Evolutionary conservation across 176 grass and related monocot species (phyloP).

Genomic region (Calamus simplicifolius): DNA sequence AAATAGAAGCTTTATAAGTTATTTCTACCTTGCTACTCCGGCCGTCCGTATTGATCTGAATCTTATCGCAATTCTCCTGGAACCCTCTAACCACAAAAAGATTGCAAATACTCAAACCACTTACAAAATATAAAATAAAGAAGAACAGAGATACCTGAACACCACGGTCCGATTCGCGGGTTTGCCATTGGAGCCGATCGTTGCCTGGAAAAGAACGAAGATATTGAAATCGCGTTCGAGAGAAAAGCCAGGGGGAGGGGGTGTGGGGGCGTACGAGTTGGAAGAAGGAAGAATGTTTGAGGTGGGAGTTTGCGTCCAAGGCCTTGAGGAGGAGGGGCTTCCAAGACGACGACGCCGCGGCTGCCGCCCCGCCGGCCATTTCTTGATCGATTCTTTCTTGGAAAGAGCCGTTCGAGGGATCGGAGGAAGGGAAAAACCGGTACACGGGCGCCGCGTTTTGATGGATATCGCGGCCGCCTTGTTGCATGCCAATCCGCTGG

Average conservation of each 20-base stretch:
- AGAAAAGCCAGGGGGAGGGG: background rate
- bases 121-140: background rate
- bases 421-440: too few relatives aligned
- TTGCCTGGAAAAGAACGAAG: slow-evolving; percentile 40
- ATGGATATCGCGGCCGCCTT: too few relatives aligned
- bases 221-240: too few relatives aligned
- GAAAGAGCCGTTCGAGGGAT: too few relatives aligned
- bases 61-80: slow-evolving; percentile 59
- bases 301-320: slow-evolving; percentile 13
- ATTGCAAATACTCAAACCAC: background rate
- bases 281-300: slow-evolving; percentile 74
- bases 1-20: background rate
- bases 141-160: slow-evolving; percentile 39
- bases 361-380: background rate
- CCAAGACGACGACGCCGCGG: slow-evolving; percentile 31
- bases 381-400: too few relatives aligned
- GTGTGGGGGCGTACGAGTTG: slow-evolving; percentile 53
- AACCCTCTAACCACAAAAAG: slow-evolving; percentile 46
- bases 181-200: slow-evolving; percentile 38
- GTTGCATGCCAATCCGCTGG: too few relatives aligned
- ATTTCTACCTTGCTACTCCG: slow-evolving; percentile 54
- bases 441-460: too few relatives aligned
- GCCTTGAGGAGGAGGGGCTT: slow-evolving; percentile 43
- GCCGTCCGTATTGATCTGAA: slow-evolving; percentile 79
- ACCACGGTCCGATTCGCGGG: slow-evolving; percentile 88